Base-by-base conservation (phyloP, 2,329 filamentous ascomycete genomes). In the Clonostachys solani region DNA sequence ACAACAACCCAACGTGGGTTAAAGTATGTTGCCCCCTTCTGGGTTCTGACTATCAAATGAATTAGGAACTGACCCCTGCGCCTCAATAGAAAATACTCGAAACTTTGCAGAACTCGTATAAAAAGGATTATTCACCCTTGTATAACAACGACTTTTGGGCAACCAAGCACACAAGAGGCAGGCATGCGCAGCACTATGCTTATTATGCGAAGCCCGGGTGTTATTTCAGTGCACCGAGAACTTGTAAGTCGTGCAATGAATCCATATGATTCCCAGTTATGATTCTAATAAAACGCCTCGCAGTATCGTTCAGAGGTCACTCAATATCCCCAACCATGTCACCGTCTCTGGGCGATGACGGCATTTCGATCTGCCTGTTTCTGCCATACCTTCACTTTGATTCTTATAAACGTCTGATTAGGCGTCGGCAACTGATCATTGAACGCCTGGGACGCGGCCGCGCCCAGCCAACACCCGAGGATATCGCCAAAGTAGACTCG, bases 381-480 rank as follows among this genome's bases (percentile, higher is more conserved):
- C 60, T 83, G 1, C 80, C 80, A 0, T 83, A 84, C 54, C 72
- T 86, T 0, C 81, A 86, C 51, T 86, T 82, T 57, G 82, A 86
- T 53, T 82, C 78, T 0, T 86, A 85, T 56, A 69, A 73, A 47
- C 75, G 75, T 42, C 66, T 85, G 3, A 66, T 84, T 10, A 69
- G 72, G 36, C 74, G 82, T 2, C 76, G 81, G 0, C 73, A 76
- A 34, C 63, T 84, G 4, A 76, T 85, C 29, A 60, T 71, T 15
- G 65, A 74, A 16, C 70, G 82, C 6, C 59, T 80, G 23, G 60
- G 60, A 1, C 78, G 83, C 47, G 79, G 79, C 4, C 67, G 80
- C 33, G 71, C 77, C 0, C 69, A 74, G 2, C 82, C 82, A 0
- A 74, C 84, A 0, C 80, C 80, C 0, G 63, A 69, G 33, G 68